phyloP scores from a whole-genome alignment of 768 basidiomycete species.

The Paxillus rubicundulus region DNA sequence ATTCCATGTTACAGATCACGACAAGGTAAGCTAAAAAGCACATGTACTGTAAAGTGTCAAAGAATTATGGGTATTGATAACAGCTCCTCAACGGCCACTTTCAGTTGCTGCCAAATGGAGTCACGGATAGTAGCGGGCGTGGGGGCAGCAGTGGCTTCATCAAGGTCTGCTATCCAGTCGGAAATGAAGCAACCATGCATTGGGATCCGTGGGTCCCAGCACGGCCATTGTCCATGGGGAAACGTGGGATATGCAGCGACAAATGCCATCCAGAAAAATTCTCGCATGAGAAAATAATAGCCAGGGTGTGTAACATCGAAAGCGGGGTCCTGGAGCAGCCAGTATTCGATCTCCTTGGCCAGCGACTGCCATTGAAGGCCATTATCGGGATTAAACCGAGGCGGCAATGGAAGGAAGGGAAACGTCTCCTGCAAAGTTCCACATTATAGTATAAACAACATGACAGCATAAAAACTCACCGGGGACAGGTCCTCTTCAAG shows the following conservation, averaged over 20 bases:
- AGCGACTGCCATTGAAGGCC: neutral
- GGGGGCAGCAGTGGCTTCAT: too few species aligned
- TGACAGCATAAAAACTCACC: too few species aligned
- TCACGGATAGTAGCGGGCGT: too few species aligned
- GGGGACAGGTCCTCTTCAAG: too few species aligned
- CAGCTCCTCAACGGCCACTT: too few species aligned
- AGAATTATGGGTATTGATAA: too few species aligned
- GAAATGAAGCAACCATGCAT: slow-evolving; percentile 4
- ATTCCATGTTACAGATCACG: too few species aligned
- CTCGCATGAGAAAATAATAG: neutral
- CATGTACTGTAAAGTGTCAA: too few species aligned
- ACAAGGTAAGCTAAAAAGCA: too few species aligned
- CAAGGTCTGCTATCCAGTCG: neutral
- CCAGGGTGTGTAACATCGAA: neutral
- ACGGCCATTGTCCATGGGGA: slow-evolving; percentile 5
- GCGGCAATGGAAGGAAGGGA: neutral
- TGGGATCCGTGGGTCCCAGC: slow-evolving; percentile 6
- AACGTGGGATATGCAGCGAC: slow-evolving; percentile 7
- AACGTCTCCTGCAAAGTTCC: neutral
- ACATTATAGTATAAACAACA: too few species aligned
- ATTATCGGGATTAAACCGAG: neutral
- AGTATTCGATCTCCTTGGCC: neutral
- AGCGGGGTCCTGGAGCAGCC: neutral
- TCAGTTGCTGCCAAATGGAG: too few species aligned
- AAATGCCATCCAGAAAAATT: slow-evolving; percentile 11